These are phyloP conservation scores for Claviceps arundinis DNA, from an alignment of 2,329 filamentous ascomycete species.

Conservation along the genomic window DNA sequence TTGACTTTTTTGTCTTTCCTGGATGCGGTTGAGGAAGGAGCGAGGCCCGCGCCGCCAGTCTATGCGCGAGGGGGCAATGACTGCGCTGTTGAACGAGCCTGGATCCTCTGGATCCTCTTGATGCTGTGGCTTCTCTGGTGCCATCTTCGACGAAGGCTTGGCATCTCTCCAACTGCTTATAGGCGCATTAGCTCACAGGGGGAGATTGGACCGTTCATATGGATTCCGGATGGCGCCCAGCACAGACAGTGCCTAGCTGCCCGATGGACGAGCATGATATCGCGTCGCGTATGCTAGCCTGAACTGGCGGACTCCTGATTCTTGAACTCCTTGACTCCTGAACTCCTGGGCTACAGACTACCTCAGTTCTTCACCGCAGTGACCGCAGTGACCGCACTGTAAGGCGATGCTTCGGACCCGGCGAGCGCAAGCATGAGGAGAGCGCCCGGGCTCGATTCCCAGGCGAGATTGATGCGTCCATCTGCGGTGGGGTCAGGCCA, in stretches of 20 bases:
- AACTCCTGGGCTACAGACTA: no score
- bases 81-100: background rate
- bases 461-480: background rate
- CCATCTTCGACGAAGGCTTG: background rate
- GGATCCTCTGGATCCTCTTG: background rate
- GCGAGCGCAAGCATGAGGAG: background rate
- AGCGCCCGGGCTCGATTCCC: background rate
- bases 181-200: conserved; percentile 1
- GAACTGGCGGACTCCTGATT: background rate
- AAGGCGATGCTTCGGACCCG: background rate
- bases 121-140: background rate
- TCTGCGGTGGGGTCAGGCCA: background rate
- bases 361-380: no score
- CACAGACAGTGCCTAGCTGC: background rate
- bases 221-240: conserved; percentile 1
- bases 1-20: background rate
- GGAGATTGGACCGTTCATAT: conserved; percentile 4
- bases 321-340: background rate
- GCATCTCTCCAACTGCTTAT: background rate
- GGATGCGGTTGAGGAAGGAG: background rate
- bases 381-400: no score
- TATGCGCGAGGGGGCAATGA: background rate
- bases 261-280: background rate
- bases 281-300: background rate
- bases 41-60: background rate